Percentiles rank a stretch among this genome's conserved stretches.
phyloP scores from a whole-genome alignment of 805 yeast genomes.

The Wickerhamiella shivajii region DNA sequence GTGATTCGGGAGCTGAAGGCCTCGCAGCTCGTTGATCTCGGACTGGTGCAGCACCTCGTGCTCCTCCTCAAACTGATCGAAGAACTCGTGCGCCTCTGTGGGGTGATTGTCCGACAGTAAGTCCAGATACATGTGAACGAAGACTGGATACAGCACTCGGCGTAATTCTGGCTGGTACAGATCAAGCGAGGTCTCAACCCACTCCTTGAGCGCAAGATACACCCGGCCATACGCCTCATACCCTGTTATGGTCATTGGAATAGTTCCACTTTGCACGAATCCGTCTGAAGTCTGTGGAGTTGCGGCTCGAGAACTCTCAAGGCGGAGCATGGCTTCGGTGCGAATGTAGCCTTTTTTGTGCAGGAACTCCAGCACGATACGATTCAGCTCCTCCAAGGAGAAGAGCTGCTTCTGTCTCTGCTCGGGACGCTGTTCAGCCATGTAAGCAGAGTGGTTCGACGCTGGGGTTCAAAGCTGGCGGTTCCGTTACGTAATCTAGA shows the following conservation, averaged over 20 bases:
- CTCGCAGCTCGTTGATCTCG: slow-evolving; percentile 58
- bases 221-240: slow-evolving; percentile 70
- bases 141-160: slow-evolving; percentile 79
- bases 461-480: neutral
- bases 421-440: slow-evolving; percentile 8
- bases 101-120: slow-evolving; percentile 50
- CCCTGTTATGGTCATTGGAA: slow-evolving; percentile 22
- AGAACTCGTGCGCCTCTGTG: slow-evolving; percentile 51
- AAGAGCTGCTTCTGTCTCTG: slow-evolving; percentile 12
- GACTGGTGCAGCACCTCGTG: slow-evolving; percentile 62
- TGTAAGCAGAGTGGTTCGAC: neutral
- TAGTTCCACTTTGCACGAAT: slow-evolving; percentile 19
- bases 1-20: slow-evolving; percentile 68
- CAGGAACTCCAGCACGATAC: slow-evolving; percentile 83
- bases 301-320: slow-evolving; percentile 37
- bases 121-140: slow-evolving; percentile 75
- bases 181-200: slow-evolving; percentile 87
- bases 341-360: slow-evolving; percentile 87
- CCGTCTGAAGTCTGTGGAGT: slow-evolving; percentile 20
- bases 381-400: slow-evolving; percentile 73
- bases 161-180: slow-evolving; percentile 77
- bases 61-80: slow-evolving; percentile 57
- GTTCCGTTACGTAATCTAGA: neutral
- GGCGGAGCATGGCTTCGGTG: slow-evolving; percentile 86
- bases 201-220: slow-evolving; percentile 61